phyloP scores from a whole-genome alignment of 495 filamentous ascomycete genomes.

The Cairneyella variabilis region DNA sequence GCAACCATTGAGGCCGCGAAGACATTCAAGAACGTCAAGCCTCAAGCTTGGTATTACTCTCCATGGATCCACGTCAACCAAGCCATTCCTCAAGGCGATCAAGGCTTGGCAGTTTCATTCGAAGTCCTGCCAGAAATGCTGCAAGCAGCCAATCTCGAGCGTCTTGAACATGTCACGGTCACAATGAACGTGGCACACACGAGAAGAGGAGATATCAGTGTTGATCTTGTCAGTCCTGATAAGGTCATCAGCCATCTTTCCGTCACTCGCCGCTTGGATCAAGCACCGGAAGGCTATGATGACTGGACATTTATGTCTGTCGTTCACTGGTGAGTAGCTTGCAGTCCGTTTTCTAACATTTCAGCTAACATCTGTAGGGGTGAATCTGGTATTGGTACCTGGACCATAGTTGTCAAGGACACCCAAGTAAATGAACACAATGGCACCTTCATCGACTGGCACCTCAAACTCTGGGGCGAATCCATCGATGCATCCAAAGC shows the following conservation, averaged over 20 bases:
- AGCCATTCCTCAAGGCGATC: conserved; percentile 78
- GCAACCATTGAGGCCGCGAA: conserved; percentile 83
- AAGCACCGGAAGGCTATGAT: conserved; percentile 64
- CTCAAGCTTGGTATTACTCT: conserved; percentile 92
- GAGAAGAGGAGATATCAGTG: conserved; percentile 84
- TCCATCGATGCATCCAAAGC: conserved; percentile 69
- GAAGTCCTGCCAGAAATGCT: conserved; percentile 74
- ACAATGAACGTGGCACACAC: conserved; percentile 94
- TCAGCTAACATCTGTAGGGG: conserved; percentile 56
- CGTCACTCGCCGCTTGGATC: conserved; percentile 63
- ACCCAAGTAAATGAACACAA: conserved; percentile 68
- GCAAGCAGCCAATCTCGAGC: conserved; percentile 74
- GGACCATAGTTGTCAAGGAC: conserved; percentile 90
- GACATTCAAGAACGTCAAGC: conserved; percentile 83
- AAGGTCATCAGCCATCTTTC: conserved; percentile 83
- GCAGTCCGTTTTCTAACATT: background rate
- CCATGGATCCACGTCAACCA: conserved; percentile 90
- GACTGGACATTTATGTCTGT: conserved; percentile 99
- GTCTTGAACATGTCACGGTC: conserved; percentile 90
- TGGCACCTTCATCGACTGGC: conserved; percentile 87
- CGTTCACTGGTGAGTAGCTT: conserved; percentile 74
- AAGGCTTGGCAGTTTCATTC: conserved; percentile 74
- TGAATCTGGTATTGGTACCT: conserved; percentile 79
- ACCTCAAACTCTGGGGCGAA: conserved; percentile 91
- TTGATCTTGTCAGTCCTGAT: conserved; percentile 82